phyloP scores from a whole-genome alignment of 2,329 filamentous ascomycete species.

The Kalaharituber pfeilii region DNA sequence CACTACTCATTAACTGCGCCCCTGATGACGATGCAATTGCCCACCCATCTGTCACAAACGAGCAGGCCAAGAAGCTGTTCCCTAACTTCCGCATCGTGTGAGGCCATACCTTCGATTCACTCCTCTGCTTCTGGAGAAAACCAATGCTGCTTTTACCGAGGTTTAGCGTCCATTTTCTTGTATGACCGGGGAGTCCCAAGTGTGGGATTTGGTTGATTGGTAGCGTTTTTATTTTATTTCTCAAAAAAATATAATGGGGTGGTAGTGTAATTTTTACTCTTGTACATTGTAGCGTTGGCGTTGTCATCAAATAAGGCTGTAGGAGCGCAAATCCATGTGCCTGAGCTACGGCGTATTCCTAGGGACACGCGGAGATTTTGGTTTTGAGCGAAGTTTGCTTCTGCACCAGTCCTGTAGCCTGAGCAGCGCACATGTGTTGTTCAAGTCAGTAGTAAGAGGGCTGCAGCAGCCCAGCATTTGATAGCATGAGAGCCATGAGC shows the following conservation, averaged over 20 bases:
- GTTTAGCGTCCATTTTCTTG: not conserved
- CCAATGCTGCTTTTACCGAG: conserved; percentile 28
- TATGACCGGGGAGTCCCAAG: too few relatives aligned
- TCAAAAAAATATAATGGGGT: not conserved
- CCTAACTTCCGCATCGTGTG: conserved; percentile 41
- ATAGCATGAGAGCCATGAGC: too few relatives aligned
- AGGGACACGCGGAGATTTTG: too few relatives aligned
- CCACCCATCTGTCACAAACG: conserved; percentile 40
- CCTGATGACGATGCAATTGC: conserved; percentile 41
- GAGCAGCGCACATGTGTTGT: too few relatives aligned
- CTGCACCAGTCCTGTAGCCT: too few relatives aligned
- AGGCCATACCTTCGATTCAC: conserved; percentile 46
- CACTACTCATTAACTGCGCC: conserved; percentile 46
- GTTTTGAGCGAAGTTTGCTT: too few relatives aligned
- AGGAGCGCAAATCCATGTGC: not conserved
- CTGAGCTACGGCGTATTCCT: too few relatives aligned
- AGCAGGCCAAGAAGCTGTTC: conserved; percentile 38
- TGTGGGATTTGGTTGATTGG: too few relatives aligned
- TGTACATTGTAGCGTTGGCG: not conserved
- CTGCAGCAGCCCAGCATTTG: too few relatives aligned
- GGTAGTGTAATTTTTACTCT: not conserved
- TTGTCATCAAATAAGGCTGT: not conserved
- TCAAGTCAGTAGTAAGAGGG: too few relatives aligned
- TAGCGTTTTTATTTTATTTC: too few relatives aligned
- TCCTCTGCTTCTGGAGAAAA: conserved; percentile 41